phyloP scores from a whole-genome alignment of 129 eudicot species.

The Arctium minus region DNA sequence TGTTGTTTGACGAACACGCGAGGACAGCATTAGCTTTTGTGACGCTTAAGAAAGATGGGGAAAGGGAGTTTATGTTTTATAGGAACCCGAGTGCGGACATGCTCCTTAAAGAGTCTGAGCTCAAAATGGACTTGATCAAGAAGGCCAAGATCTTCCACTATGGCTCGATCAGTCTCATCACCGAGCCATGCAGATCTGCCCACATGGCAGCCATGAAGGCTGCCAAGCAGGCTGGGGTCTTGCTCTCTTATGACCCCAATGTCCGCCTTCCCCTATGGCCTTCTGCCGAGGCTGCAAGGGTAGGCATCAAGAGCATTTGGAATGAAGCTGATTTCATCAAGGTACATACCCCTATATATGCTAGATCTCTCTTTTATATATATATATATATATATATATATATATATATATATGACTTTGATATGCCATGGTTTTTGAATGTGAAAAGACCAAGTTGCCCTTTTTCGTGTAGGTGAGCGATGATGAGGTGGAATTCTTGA shows the following conservation, averaged over 20 bases:
- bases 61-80: slow-evolving; percentile 84
- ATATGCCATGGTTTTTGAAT: background rate
- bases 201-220: slow-evolving; percentile 71
- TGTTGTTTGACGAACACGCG: slow-evolving; percentile 58
- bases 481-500: slow-evolving; percentile 64
- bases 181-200: slow-evolving; percentile 70
- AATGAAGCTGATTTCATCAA: slow-evolving; percentile 71
- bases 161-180: slow-evolving; percentile 70
- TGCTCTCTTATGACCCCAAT: slow-evolving; percentile 77
- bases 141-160: slow-evolving; percentile 61
- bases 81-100: slow-evolving; percentile 85
- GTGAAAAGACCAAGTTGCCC: background rate
- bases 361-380: background rate
- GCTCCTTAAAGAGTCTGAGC: slow-evolving; percentile 60
- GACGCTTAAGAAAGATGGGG: slow-evolving; percentile 56
- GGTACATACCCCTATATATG: slow-evolving; percentile 19
- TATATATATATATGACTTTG: background rate
- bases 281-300: slow-evolving; percentile 50
- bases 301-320: slow-evolving; percentile 72
- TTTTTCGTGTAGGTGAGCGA: slow-evolving; percentile 49
- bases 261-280: slow-evolving; percentile 75
- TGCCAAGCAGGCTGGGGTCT: slow-evolving; percentile 68
- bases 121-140: slow-evolving; percentile 53
- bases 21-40: slow-evolving; percentile 80
- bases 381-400: background rate